Evolutionary conservation across 139 green algal species (phyloP).

Genomic region (Chlorella sp.): DNA sequence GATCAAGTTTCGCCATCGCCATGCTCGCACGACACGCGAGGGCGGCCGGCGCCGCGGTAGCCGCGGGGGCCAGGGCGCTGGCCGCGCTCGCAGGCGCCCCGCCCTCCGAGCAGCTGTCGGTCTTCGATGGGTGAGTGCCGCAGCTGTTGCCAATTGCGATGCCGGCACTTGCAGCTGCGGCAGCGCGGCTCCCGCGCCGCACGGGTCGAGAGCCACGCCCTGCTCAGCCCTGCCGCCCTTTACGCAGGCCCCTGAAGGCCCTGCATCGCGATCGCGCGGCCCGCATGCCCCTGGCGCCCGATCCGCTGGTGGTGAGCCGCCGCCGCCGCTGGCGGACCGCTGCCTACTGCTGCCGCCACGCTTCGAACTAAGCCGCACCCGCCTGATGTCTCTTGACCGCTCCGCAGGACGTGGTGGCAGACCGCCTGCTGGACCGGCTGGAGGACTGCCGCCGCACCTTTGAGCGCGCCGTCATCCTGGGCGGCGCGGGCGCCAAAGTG

Average conservation of each 20-base stretch:
- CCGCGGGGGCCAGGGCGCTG: not conserved
- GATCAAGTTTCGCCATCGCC: not conserved
- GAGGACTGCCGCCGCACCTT: conserved; percentile 82
- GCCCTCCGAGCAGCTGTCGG: not conserved
- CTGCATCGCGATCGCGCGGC: conserved; percentile 76
- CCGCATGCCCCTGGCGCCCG: conserved; percentile 12
- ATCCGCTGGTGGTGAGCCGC: conserved; percentile 53
- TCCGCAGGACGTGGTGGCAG: conserved; percentile 68
- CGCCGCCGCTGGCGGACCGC: not conserved
- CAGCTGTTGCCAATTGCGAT: no score
- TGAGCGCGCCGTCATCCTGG: conserved; percentile 67
- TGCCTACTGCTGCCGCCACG: conserved; percentile 1
- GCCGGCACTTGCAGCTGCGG: no score
- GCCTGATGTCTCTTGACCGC: no score
- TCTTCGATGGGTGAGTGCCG: conserved; percentile 41
- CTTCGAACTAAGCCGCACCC: no score
- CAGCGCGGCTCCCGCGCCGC: no score
- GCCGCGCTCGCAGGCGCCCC: not conserved
- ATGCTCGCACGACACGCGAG: not conserved
- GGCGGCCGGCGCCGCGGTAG: not conserved
- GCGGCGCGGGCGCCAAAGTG: conserved; percentile 66
- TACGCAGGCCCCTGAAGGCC: conserved; percentile 54
- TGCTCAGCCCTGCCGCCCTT: not conserved
- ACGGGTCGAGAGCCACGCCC: not conserved
- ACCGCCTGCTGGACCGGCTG: conserved; percentile 82